These are phyloP conservation scores for Vitis riparia DNA, from an alignment of 164 flowering plant genomes.

Conservation along the genomic window DNA sequence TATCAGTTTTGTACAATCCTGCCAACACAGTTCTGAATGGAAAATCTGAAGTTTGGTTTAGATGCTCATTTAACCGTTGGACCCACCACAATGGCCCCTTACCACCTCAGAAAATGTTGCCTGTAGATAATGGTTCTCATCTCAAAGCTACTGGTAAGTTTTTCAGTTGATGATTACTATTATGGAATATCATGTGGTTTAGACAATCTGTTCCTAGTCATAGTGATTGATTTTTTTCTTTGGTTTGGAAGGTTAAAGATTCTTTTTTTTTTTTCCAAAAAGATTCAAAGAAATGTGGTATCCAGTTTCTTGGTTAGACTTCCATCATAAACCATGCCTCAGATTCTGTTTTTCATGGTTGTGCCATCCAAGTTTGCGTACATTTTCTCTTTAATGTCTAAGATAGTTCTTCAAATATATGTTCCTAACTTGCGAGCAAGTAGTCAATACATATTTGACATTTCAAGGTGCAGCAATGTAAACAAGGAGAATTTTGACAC, in stretches of 20 bases:
- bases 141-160: conserved; percentile 70
- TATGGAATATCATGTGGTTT: background rate
- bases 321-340: background rate
- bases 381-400: background rate
- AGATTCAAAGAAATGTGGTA: background rate
- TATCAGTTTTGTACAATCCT: conserved; percentile 77
- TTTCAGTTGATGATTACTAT: background rate
- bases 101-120: conserved; percentile 88
- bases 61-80: conserved; percentile 94
- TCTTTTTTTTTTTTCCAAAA: background rate
- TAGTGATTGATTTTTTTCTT: background rate
- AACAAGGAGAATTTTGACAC: no score
- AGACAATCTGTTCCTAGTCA: background rate
- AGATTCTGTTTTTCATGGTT: background rate
- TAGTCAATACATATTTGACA: no score
- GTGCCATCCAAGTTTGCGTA: background rate
- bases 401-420: background rate
- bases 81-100: conserved; percentile 72
- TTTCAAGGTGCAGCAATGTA: no score
- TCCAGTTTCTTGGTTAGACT: background rate
- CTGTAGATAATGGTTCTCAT: conserved; percentile 58
- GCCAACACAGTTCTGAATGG: conserved; percentile 83
- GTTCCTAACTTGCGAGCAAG: background rate
- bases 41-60: conserved; percentile 91
- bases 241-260: background rate